Evolutionary conservation across 179 eudicot genomes (phyloP).

Genomic region (Spinacia oleracea): DNA sequence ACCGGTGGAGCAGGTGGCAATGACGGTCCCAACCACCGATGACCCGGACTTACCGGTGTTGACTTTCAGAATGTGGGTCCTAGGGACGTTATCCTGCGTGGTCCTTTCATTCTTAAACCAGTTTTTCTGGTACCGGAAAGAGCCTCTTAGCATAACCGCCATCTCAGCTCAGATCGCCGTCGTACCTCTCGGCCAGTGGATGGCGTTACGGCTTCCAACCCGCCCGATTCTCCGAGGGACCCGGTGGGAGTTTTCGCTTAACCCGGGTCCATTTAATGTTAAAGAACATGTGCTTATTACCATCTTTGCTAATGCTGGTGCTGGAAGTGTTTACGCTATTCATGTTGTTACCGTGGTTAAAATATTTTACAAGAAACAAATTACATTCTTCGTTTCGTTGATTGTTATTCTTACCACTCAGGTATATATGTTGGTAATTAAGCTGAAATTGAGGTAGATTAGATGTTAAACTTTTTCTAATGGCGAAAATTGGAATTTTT

Average conservation of each 20-base stretch:
- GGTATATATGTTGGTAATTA: conserved; percentile 33
- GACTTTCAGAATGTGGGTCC: conserved; percentile 89
- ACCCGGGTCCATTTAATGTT: conserved; percentile 92
- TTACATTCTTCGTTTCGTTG: conserved; percentile 80
- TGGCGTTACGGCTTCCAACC: conserved; percentile 67
- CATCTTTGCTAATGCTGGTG: conserved; percentile 91
- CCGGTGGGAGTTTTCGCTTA: conserved; percentile 69
- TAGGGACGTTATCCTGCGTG: conserved; percentile 68
- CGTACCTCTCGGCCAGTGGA: conserved; percentile 77
- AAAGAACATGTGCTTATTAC: conserved; percentile 94
- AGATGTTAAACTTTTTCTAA: not conserved
- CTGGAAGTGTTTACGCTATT: conserved; percentile 83
- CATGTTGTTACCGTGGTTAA: conserved; percentile 85
- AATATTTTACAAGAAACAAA: conserved; percentile 74
- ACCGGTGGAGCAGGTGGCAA: conserved; percentile 80
- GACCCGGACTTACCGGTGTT: conserved; percentile 76
- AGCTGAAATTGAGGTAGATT: not conserved
- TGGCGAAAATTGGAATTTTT: not conserved
- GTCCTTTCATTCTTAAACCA: conserved; percentile 83
- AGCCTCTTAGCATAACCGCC: conserved; percentile 81
- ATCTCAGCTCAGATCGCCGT: conserved; percentile 95
- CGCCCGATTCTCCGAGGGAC: conserved; percentile 57
- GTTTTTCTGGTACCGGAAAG: conserved; percentile 90
- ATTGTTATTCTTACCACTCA: conserved; percentile 81
- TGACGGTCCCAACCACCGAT: conserved; percentile 75